Evolutionary conservation across 768 basidiomycete species (phyloP).

Genomic region (Cubamyces sp.): DNA sequence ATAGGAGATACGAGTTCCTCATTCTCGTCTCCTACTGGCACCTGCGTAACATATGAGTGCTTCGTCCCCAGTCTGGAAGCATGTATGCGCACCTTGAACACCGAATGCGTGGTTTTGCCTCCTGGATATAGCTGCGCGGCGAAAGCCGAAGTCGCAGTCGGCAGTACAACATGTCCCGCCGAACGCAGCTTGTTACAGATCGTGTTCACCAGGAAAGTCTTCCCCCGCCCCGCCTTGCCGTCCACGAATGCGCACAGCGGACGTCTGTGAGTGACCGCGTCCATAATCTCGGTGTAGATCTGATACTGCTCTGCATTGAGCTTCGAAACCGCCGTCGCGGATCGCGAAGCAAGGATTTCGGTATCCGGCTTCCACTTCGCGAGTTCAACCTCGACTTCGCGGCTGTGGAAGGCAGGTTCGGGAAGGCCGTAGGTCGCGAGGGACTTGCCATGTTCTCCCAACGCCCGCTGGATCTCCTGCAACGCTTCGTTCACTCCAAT

Average conservation of each 20-base stretch:
- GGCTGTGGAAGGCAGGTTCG: conserved; percentile 29
- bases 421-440: conserved; percentile 38
- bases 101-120: conserved; percentile 43
- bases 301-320: conserved; percentile 33
- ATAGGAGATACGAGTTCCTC: conserved; percentile 39
- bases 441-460: conserved; percentile 34
- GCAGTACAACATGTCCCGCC: conserved; percentile 36
- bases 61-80: neutral
- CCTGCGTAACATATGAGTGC: conserved; percentile 22
- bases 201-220: conserved; percentile 42
- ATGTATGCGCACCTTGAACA: conserved; percentile 39
- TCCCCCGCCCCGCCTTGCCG: conserved; percentile 46
- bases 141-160: conserved; percentile 44
- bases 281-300: conserved; percentile 26
- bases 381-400: conserved; percentile 37
- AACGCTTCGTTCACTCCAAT: conserved; percentile 31
- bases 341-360: conserved; percentile 13
- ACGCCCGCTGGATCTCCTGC: conserved; percentile 27
- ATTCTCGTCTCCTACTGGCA: conserved; percentile 40
- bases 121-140: conserved; percentile 44
- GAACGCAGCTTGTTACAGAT: conserved; percentile 39
- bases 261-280: conserved; percentile 16
- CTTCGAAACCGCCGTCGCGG: conserved; percentile 13
- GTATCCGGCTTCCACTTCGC: conserved; percentile 28
- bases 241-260: conserved; percentile 39